phyloP scores from a whole-genome alignment of 2,329 filamentous ascomycete species.

The Paramyrothecium roridum region DNA sequence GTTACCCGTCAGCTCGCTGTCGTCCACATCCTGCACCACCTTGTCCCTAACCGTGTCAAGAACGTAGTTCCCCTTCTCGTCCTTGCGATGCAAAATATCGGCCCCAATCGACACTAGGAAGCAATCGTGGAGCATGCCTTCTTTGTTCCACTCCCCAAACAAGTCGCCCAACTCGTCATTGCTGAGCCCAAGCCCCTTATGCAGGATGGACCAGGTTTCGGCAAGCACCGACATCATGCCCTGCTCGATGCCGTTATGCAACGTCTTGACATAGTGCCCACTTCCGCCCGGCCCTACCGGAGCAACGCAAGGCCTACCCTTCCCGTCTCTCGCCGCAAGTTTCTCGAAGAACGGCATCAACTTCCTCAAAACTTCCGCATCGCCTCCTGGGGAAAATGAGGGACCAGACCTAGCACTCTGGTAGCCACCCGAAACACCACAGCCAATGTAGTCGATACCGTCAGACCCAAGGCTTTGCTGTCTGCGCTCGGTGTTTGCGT shows the following conservation, averaged over 20 bases:
- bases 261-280: slow-evolving; percentile 74
- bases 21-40: slow-evolving; percentile 66
- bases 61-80: slow-evolving; percentile 41
- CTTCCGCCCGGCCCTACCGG: slow-evolving; percentile 59
- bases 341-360: slow-evolving; percentile 59
- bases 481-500: slow-evolving; percentile 59
- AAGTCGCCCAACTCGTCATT: slow-evolving; percentile 59
- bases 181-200: slow-evolving; percentile 51
- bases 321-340: slow-evolving; percentile 58
- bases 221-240: slow-evolving; percentile 64
- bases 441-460: slow-evolving; percentile 64
- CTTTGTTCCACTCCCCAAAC: slow-evolving; percentile 57
- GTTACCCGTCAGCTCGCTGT: slow-evolving; percentile 63
- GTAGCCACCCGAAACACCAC: slow-evolving; percentile 69
- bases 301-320: slow-evolving; percentile 57
- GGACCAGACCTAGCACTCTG: slow-evolving; percentile 64
- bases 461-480: slow-evolving; percentile 54
- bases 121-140: slow-evolving; percentile 54
- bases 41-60: slow-evolving; percentile 64
- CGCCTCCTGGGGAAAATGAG: slow-evolving; percentile 64
- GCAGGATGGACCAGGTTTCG: slow-evolving; percentile 64
- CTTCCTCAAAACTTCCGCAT: slow-evolving; percentile 51
- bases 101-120: slow-evolving; percentile 63
- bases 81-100: slow-evolving; percentile 54
- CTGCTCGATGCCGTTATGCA: slow-evolving; percentile 72